Base-by-base conservation (phyloP, 768 basidiomycete genomes). In the Mycena floridula region DNA sequence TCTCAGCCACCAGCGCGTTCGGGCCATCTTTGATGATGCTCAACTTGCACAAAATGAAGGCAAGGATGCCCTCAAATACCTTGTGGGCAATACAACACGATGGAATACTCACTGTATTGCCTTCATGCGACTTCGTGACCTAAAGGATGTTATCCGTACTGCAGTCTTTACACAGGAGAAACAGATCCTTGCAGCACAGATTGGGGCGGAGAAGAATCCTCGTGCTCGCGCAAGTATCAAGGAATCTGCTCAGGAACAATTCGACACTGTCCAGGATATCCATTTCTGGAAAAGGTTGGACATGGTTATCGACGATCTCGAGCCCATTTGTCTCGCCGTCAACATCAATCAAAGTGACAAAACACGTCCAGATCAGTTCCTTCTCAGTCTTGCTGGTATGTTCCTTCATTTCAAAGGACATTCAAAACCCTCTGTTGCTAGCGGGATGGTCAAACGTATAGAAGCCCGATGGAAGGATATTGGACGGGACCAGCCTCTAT, bases 61-160 rank as follows among this genome's bases (percentile, higher is more conserved):
- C n/a, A n/a, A n/a, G 9, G n/a, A 9, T n/a, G 28, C 28, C 9
- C 28, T 30, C 28, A 43, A 55, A 11, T 59, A 54, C 37, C 50
- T 62, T 15, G 45, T 57, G 24, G 56, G 54, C 6, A 61, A 64
- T 42, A 49, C 60, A 40, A 64, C 57, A 0, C 49, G 49, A n/a
- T 64, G 57, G 60, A 55, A 51, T 1, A 64, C 59, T 3, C 59
- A 61, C 38, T 58, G 54, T 20, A 44, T 57, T 44, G 51, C 55
- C 1, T 64, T 62, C 39, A 39, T 47, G 25, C 46, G 48, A 22
- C 45, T 61, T 18, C 18, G 13, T 23, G 41, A 47, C 21, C 43
- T 64, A 23, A 59, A 61, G 35, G 49, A 53, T 36, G 25, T 55
- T 5, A 38, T 61, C 18, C 42, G 40, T 4, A 41, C 25, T 6